Percentiles rank a stretch among this genome's conserved stretches.
phyloP scores from a whole-genome alignment of 495 filamentous ascomycete species.

The Cercophora newfieldiana region DNA sequence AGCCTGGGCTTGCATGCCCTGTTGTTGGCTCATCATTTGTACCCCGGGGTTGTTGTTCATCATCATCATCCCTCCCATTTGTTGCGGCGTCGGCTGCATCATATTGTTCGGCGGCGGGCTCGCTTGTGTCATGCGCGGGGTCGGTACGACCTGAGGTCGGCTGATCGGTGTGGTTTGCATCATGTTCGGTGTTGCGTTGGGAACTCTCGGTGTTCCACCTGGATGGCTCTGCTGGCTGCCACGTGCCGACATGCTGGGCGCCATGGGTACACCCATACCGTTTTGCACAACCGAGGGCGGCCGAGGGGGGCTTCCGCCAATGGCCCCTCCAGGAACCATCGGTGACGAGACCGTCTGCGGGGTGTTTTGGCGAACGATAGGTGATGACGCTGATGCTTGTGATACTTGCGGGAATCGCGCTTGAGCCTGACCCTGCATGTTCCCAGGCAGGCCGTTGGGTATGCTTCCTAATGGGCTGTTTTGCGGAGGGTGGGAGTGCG shows the following conservation, averaged over 20 bases:
- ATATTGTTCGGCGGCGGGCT: constrained; percentile 65
- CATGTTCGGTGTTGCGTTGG: constrained; percentile 76
- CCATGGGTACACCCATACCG: constrained; percentile 61
- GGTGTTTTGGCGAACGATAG: constrained; percentile 75
- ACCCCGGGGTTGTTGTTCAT: constrained; percentile 48
- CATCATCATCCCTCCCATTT: constrained; percentile 53
- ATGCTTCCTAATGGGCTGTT: constrained; percentile 33
- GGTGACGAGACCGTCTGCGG: constrained; percentile 79
- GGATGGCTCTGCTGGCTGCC: constrained; percentile 76
- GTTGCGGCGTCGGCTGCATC: constrained; percentile 40
- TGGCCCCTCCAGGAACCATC: constrained; percentile 67
- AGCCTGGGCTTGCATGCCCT: constrained; percentile 5
- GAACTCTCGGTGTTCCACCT: constrained; percentile 79
- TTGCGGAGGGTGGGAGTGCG: constrained; percentile 45
- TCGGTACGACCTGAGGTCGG: constrained; percentile 65
- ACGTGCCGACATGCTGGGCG: constrained; percentile 71
- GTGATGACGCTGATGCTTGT: constrained; percentile 74
- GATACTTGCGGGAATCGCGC: constrained; percentile 59
- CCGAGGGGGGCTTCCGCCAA: constrained; percentile 73
- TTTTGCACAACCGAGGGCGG: constrained; percentile 76
- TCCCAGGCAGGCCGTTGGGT: constrained; percentile 47
- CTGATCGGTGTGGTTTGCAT: constrained; percentile 68
- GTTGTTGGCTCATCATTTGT: constrained; percentile 33
- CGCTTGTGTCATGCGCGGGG: constrained; percentile 68
- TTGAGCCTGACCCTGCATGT: constrained; percentile 55